Evolutionary conservation across 176 grass and related monocot genomes (phyloP), one percentile per base, ranked within the genome.

Genomic region (Juncus inflexus): DNA sequence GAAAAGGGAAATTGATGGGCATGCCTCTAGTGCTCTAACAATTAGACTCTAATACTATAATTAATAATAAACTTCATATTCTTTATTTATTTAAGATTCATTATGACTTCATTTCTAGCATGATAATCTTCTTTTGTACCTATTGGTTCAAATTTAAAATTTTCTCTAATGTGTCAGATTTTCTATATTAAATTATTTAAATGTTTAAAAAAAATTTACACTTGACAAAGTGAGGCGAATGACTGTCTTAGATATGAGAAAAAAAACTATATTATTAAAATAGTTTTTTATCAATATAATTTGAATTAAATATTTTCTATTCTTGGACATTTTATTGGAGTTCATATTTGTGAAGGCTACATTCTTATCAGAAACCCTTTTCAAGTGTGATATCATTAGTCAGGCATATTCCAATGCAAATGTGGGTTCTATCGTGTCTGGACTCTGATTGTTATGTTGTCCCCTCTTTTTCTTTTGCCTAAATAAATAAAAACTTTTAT

Each of bases 361-460:
- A n/a, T 55, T 55, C 66, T 69, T 69, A 69, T 69, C 50, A 12
- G n/a, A 15, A 39, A 40, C 36, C 19, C 50, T 69, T 69, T 69
- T 69, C 50, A 55, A 54, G 11, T 69, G 50, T 69, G 50, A 49
- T 55, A 55, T 55, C 66, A 69, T 52, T 28, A 19, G 38, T 69
- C 7, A 69, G 50, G 65, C 65, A 69, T 69, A 69, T 69, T 69
- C 50, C 66, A 55, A 69, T 54, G 36, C 51, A 15, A 55, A 38
- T 68, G 2, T 69, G 54, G 66, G 66, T 40, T 41, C n/a, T 69
- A 54, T 55, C 66, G 55, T 54, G 55, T 28, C 19, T 28, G 19
- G 19, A 28, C 19, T 69, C 66, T 55, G 66, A 69, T 69, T 1
- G 11, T 14, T 69, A 39, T 40, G 7, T 52, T 52, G 49, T 8